Evolutionary conservation across 768 basidiomycete genomes (phyloP).

Genomic region (Xerocomellus amylosporus): DNA sequence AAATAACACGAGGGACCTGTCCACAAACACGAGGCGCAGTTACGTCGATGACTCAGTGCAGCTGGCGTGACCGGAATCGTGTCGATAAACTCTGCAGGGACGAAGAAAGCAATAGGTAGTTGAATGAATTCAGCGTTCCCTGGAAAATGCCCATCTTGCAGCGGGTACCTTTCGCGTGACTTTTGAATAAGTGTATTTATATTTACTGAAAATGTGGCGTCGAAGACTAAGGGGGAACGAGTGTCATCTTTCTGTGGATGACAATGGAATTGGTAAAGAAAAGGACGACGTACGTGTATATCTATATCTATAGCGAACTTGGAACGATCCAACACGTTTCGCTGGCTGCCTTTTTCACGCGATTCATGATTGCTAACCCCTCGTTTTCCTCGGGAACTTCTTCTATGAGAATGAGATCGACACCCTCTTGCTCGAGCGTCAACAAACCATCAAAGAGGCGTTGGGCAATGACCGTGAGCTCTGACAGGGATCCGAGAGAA

Average conservation of each 20-base stretch:
- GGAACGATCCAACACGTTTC: slow-evolving; percentile 38
- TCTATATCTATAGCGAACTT: slow-evolving; percentile 19
- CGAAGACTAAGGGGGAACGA: not conserved
- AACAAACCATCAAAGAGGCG: slow-evolving; percentile 86
- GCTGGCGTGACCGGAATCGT: not conserved
- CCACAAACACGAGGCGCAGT: slow-evolving; percentile 8
- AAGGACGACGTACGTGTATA: slow-evolving; percentile 13
- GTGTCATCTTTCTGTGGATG: not conserved
- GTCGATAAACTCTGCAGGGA: not conserved
- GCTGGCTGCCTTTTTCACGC: slow-evolving; percentile 85
- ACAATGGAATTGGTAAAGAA: not conserved
- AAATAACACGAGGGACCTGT: slow-evolving; percentile 14
- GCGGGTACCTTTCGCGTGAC: not conserved
- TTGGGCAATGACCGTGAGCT: slow-evolving; percentile 70
- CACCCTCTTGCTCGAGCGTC: slow-evolving; percentile 70
- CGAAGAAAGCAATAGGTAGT: not conserved
- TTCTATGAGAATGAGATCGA: slow-evolving; percentile 83
- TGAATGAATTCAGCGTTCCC: not conserved
- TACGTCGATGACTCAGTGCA: not conserved
- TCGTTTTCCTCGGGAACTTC: slow-evolving; percentile 76
- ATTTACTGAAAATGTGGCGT: not conserved
- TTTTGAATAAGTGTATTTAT: not conserved
- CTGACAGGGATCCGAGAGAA: slow-evolving; percentile 45
- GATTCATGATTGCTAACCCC: slow-evolving; percentile 93
- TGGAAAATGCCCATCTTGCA: not conserved